A percentile compares a stretch with the other conserved stretches of the same genome.
Conservation (phyloP, 225 moss, liverwort and hornwort species). For the Polytrichum commune region DNA sequence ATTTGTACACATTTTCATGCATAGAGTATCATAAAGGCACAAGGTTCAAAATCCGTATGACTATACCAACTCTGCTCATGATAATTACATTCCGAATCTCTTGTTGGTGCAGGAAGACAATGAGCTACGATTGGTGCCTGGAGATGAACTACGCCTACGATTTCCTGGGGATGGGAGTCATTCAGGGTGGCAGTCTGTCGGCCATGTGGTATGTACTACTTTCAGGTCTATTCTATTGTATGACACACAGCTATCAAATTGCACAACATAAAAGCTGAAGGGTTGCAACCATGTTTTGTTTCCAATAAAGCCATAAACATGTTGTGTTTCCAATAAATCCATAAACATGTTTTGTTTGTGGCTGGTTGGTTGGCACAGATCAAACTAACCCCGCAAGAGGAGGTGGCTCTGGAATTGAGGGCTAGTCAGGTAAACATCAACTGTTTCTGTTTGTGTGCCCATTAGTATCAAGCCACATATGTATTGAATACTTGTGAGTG, state of each 20-base stretch:
- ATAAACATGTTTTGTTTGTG: constrained; percentile 3
- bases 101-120: constrained; percentile 76
- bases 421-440: constrained; percentile 71
- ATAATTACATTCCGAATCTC: no score
- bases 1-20: no score
- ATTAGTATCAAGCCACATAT: not conserved
- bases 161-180: constrained; percentile 84
- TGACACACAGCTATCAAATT: no score
- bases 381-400: constrained; percentile 94
- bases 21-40: not conserved
- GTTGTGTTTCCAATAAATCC: not conserved
- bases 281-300: no score
- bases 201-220: constrained; percentile 73
- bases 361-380: constrained; percentile 45
- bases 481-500: not conserved
- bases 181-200: constrained; percentile 98
- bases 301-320: not conserved
- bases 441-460: constrained; percentile 1
- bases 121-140: constrained; percentile 92
- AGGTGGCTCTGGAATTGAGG: constrained; percentile 93
- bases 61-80: no score
- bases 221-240: constrained; percentile 5
- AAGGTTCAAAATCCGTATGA: no score
- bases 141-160: constrained; percentile 87
- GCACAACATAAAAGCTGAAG: no score